phyloP scores from a whole-genome alignment of 2,329 filamentous ascomycete species.

The Trichophyton benhamiae region DNA sequence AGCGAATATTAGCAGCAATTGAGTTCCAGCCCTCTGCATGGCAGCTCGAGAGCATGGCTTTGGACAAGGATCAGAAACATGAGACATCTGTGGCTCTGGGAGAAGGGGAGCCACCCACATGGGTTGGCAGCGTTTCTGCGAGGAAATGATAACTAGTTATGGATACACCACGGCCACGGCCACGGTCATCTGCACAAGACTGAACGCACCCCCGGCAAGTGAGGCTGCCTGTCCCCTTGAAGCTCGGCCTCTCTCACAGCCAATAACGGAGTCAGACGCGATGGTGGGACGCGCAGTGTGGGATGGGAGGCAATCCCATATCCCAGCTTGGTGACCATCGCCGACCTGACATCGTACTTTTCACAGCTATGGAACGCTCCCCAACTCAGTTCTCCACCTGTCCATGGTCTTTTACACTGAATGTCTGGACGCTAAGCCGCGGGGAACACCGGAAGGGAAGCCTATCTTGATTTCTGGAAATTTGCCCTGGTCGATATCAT shows the following conservation, averaged over 20 bases:
- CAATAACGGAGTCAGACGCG: background rate
- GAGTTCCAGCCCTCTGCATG: background rate
- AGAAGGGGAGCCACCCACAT: background rate
- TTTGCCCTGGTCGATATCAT: background rate
- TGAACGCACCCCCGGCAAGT: background rate
- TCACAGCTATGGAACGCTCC: background rate
- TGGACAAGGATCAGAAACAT: background rate
- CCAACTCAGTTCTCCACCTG: background rate
- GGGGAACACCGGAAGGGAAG: conserved; percentile 5
- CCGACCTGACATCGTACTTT: background rate
- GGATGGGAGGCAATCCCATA: background rate
- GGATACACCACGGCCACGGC: too few species aligned
- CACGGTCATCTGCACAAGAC: background rate
- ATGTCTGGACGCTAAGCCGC: background rate
- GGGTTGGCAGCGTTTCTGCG: too few species aligned
- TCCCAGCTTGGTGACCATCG: background rate
- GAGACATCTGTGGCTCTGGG: background rate
- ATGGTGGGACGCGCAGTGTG: background rate
- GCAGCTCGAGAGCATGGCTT: background rate
- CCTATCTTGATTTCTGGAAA: conserved; percentile 3
- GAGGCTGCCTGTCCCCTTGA: background rate
- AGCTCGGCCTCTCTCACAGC: background rate
- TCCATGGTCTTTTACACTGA: background rate
- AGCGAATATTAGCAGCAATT: background rate
- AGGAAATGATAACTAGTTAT: too few species aligned